These are phyloP conservation scores for Pyrus hybrid DNA, from an alignment of 331 rosid species.

Conservation along the genomic window DNA sequence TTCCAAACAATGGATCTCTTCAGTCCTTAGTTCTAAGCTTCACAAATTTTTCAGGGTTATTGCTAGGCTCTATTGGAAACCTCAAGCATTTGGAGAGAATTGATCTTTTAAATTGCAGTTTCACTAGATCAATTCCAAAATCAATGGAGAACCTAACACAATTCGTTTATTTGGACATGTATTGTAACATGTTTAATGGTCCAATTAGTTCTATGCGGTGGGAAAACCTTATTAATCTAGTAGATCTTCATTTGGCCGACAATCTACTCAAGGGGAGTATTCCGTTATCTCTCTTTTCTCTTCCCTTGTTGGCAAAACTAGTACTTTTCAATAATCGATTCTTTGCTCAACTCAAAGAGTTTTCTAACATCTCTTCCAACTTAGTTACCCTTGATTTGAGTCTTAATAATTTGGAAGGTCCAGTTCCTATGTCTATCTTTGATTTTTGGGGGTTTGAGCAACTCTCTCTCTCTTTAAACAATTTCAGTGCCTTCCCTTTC, in stretches of 20 bases:
- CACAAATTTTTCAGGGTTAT: conserved; percentile 1
- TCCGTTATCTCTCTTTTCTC: neutral
- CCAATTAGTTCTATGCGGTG: neutral
- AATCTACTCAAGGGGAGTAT: conserved; percentile 12
- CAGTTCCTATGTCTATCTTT: no score
- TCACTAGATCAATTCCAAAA: no score
- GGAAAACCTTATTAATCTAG: neutral
- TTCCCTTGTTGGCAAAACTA: neutral
- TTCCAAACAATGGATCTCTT: conserved; percentile 4
- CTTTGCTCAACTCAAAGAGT: neutral
- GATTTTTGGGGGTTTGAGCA: no score
- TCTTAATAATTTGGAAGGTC: no score
- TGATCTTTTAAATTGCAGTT: neutral
- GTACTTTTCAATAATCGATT: conserved; percentile 1
- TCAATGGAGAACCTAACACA: no score
- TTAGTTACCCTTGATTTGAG: no score
- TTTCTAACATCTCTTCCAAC: neutral
- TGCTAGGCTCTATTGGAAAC: conserved; percentile 16
- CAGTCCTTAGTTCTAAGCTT: neutral
- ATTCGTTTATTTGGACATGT: no score
- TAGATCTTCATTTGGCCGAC: conserved; percentile 1
- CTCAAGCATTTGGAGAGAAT: conserved; percentile 8
- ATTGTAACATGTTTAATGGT: conserved; percentile 15
- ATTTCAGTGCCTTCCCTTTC: no score
- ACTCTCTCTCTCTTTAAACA: no score